Conservation (phyloP, 2,329 filamentous ascomycete species). For the Cadophora luteo-olivacea region DNA sequence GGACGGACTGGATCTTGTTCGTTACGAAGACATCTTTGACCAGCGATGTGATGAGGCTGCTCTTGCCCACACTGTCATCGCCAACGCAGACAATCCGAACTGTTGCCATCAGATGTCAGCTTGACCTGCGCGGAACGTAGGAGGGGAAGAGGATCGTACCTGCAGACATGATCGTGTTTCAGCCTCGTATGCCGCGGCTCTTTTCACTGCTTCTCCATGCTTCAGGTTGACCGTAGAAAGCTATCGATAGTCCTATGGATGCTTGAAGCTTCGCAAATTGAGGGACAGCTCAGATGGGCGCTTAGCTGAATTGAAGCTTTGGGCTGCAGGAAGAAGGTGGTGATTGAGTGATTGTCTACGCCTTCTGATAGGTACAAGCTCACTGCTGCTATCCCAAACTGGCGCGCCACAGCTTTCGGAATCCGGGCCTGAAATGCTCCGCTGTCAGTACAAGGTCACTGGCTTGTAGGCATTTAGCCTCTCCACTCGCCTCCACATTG, state of each 20-base stretch:
- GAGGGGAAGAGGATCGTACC: slow-evolving; percentile 33
- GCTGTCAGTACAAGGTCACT: slow-evolving; percentile 16
- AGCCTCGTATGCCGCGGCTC: slow-evolving; percentile 37
- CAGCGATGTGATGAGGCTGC: slow-evolving; percentile 89
- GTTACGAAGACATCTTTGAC: slow-evolving; percentile 98
- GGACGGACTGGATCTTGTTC: slow-evolving; percentile 91
- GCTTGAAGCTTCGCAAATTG: background rate
- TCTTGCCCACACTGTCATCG: slow-evolving; percentile 95
- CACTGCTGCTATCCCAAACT: background rate
- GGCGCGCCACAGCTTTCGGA: slow-evolving; percentile 9
- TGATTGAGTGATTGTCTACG: slow-evolving; percentile 1
- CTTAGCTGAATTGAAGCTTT: slow-evolving; percentile 5
- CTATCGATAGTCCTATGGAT: background rate
- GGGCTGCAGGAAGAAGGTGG: background rate
- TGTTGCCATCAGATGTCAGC: slow-evolving; percentile 34
- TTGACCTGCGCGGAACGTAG: background rate
- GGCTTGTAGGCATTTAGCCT: slow-evolving; percentile 5
- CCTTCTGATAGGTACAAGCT: slow-evolving; percentile 16
- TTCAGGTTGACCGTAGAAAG: background rate
- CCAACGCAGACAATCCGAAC: slow-evolving; percentile 96
- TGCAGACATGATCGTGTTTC: slow-evolving; percentile 40
- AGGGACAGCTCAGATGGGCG: slow-evolving; percentile 11
- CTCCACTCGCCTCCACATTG: slow-evolving; percentile 22
- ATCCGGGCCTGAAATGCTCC: slow-evolving; percentile 15
- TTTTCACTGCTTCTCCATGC: slow-evolving; percentile 31